Base-by-base conservation (phyloP, 805 yeast genomes). In the Wickerhamomyces rabaulensis region DNA sequence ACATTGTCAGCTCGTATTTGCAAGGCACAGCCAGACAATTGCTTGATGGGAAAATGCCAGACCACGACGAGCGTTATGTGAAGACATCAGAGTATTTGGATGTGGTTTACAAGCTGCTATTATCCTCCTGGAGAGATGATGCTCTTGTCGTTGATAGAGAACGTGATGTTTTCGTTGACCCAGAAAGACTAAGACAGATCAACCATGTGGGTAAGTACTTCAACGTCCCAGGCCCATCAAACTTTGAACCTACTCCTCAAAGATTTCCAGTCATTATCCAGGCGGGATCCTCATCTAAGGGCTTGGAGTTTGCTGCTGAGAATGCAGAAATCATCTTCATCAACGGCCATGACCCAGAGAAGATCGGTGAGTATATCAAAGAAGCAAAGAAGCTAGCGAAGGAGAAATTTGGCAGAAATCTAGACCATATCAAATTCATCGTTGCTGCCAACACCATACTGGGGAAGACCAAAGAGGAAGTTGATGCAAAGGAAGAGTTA, bases 261-360 rank as follows among this genome's bases (percentile, higher is more conserved):
- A 58, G 74, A 50, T 52, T 71, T 4, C 75, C 75, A 1, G 65
- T 70, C n/a, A 54, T 70, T 33, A 61, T 70, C 31, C 75, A 70
- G 53, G 75, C 75, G 1, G 75, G 75, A 1, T 57, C 68, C 33
- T 70, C 74, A 6, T 52, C 61, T n/a, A 60, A 57, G n/a, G 75
- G 75, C 9, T 61, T 61, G 38, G 65, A 65, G 15, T 63, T 66
- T 49, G 75, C 73, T 6, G 73, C 75, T 15, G 62, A 62, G 44
- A 63, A 67, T 52, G 75, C 74, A 1, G 75, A 70, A 49, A 65
- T 60, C 12, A 65, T 69, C n/a, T 70, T 69, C 48, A 25, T 43
- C 10, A 33, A 43, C 25, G 37, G 39, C 3, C 21, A 27, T 40
- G 27, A 43, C 20, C 21, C 41, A 13, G 25, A n/a, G 15, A 53